A percentile compares a stretch with the other conserved stretches of the same genome.
Evolutionary conservation across 2,329 filamentous ascomycete species (phyloP).

Genomic region (Penicillium sp.): DNA sequence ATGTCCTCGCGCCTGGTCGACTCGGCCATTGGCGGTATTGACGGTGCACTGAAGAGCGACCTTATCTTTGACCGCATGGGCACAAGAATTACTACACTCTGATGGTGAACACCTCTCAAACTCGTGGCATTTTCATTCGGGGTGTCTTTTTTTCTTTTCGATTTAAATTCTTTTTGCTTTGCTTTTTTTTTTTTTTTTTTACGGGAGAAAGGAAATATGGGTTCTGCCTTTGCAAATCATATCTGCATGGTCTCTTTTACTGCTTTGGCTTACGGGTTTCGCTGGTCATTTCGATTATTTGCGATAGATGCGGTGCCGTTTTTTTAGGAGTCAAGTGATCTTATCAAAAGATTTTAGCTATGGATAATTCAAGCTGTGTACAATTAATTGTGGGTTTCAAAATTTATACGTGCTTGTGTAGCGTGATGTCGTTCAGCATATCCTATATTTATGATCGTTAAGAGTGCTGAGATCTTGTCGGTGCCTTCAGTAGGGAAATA

Average conservation of each 20-base stretch:
- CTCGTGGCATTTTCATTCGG: constrained; percentile 3
- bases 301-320: neutral
- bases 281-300: neutral
- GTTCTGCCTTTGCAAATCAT: constrained; percentile 1
- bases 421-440: neutral
- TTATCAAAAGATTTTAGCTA: neutral
- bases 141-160: constrained; percentile 1
- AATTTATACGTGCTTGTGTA: neutral
- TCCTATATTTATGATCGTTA: neutral
- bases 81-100: constrained; percentile 37
- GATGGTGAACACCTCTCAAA: neutral
- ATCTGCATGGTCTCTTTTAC: constrained; percentile 14
- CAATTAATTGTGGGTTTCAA: neutral
- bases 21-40: constrained; percentile 45
- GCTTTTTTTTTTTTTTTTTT: neutral
- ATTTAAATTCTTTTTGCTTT: neutral
- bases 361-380: neutral
- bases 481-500: neutral
- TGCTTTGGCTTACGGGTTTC: constrained; percentile 7
- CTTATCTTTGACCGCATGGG: constrained; percentile 47
- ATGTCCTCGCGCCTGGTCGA: constrained; percentile 51
- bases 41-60: constrained; percentile 43
- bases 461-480: neutral
- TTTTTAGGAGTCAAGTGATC: neutral
- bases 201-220: constrained; percentile 3